Conservation (phyloP, 106 monocot genomes). For the Dendrobium chrysotoxum region DNA sequence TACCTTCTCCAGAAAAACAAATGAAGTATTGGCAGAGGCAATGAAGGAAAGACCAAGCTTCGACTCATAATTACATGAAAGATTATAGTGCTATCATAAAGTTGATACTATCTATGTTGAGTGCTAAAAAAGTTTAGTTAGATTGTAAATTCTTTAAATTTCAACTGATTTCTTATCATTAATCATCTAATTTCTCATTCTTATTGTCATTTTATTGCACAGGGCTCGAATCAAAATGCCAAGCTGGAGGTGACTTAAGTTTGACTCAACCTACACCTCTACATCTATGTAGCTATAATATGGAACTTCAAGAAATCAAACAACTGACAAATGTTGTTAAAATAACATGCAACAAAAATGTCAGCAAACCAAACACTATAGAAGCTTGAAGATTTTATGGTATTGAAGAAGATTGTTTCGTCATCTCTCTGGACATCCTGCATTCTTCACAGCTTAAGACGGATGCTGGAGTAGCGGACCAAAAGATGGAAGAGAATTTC, state of each 20-base stretch:
- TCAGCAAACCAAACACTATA: background rate
- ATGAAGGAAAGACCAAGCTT: background rate
- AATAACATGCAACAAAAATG: background rate
- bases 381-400: background rate
- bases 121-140: no score
- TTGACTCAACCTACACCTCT: no score
- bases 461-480: background rate
- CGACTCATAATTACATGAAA: background rate
- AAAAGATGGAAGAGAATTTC: background rate
- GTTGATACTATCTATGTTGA: background rate
- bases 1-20: background rate
- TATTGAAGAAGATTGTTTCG: background rate
- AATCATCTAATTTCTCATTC: no score
- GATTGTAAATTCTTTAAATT: no score
- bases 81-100: background rate
- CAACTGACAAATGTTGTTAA: background rate
- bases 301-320: background rate
- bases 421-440: background rate
- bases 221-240: no score
- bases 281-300: background rate
- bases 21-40: background rate
- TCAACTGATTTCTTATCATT: no score
- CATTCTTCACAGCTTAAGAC: background rate
- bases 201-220: no score
- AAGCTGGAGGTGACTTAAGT: no score